Evolutionary conservation across 371 early-diverging fungal species (phyloP).

Genomic region (Mortierella sp.): DNA sequence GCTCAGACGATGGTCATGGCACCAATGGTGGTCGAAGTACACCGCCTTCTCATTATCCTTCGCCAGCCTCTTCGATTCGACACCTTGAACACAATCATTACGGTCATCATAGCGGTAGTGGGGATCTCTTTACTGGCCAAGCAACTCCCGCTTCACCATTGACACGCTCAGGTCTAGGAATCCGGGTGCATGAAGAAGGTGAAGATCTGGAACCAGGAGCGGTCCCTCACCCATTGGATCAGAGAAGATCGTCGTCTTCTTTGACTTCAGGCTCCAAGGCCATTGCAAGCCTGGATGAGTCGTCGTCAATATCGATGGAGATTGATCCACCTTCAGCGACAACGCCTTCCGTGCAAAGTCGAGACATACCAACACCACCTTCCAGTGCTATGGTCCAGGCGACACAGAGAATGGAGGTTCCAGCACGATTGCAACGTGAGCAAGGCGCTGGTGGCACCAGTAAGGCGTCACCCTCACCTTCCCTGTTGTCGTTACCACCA

Average conservation of each 20-base stretch:
- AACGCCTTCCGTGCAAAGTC: neutral
- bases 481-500: no score
- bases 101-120: no score
- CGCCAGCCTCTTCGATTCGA: conserved; percentile 10
- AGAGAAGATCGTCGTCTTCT: neutral
- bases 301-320: no score
- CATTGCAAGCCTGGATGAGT: no score
- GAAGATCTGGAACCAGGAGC: neutral
- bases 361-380: conserved; percentile 12
- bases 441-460: neutral
- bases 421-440: no score
- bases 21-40: no score
- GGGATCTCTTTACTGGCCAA: neutral
- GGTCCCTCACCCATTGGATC: conserved; percentile 13
- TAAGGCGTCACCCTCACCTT: no score
- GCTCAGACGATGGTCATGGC: neutral
- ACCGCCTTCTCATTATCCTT: conserved; percentile 9
- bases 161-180: conserved; percentile 6
- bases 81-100: neutral
- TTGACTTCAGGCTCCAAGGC: no score
- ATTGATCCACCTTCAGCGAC: neutral
- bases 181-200: conserved; percentile 5
- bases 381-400: neutral
- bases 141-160: conserved; percentile 3
- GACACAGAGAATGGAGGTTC: neutral